Conservation (phyloP, 495 filamentous ascomycete species). For the Aspergillus sclerotiicarbonarius region DNA sequence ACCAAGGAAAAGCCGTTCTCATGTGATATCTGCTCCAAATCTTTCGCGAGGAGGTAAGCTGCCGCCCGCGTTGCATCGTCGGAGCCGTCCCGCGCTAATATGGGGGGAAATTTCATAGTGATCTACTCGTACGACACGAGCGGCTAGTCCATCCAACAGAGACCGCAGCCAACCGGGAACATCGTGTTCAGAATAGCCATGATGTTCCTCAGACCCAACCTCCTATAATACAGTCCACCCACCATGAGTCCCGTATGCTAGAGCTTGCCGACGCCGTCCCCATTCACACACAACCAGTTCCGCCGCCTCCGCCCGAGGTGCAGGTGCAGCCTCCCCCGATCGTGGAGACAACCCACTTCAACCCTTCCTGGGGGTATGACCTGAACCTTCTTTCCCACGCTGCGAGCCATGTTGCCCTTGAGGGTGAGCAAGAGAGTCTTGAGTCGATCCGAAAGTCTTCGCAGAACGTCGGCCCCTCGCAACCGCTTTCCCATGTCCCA, state of each 20-base stretch:
- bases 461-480: slow-evolving; percentile 29
- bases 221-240: slow-evolving; percentile 38
- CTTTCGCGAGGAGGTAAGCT: slow-evolving; percentile 49
- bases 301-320: slow-evolving; percentile 37
- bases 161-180: slow-evolving; percentile 42
- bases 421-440: slow-evolving; percentile 46
- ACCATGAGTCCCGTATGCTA: slow-evolving; percentile 49
- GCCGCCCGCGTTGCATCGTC: slow-evolving; percentile 3
- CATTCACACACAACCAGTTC: slow-evolving; percentile 38
- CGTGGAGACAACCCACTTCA: slow-evolving; percentile 46
- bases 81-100: slow-evolving; percentile 26
- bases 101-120: slow-evolving; percentile 45
- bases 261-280: slow-evolving; percentile 47
- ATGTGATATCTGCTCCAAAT: slow-evolving; percentile 52
- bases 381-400: slow-evolving; percentile 50
- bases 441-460: slow-evolving; percentile 44
- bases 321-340: slow-evolving; percentile 43
- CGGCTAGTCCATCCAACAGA: slow-evolving; percentile 70
- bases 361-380: slow-evolving; percentile 52
- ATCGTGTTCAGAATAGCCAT: slow-evolving; percentile 35
- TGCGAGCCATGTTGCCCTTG: slow-evolving; percentile 49
- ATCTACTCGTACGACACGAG: slow-evolving; percentile 70
- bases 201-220: slow-evolving; percentile 38
- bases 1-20: slow-evolving; percentile 56
- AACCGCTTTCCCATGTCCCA: slow-evolving; percentile 31